Conservation (phyloP, 2,329 filamentous ascomycete species). For the Pseudocercospora fuligena region DNA sequence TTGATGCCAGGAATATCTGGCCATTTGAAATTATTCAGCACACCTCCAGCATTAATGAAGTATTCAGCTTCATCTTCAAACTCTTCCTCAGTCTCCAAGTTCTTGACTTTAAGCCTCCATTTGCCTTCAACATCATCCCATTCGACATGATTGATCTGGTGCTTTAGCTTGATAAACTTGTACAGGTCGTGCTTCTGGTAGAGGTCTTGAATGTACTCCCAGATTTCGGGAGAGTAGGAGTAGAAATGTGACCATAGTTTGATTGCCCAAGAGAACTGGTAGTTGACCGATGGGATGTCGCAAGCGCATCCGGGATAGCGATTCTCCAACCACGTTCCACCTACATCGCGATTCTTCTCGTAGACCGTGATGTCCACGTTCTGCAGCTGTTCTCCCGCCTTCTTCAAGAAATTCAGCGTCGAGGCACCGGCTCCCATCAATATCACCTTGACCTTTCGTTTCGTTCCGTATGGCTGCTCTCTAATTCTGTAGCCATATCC, state of each 20-base stretch:
- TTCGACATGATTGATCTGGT: conserved; percentile 49
- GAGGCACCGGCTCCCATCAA: conserved; percentile 52
- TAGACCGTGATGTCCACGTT: conserved; percentile 47
- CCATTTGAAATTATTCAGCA: conserved; percentile 53
- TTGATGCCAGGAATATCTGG: conserved; percentile 49
- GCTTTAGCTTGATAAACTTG: conserved; percentile 53
- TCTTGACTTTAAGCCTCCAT: conserved; percentile 46
- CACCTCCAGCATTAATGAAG: conserved; percentile 51
- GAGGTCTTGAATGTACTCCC: conserved; percentile 54
- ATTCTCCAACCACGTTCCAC: conserved; percentile 44
- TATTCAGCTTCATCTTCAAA: conserved; percentile 45
- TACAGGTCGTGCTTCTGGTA: conserved; percentile 49
- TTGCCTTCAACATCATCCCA: conserved; percentile 51
- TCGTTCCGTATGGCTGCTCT: conserved; percentile 51
- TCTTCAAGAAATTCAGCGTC: conserved; percentile 50
- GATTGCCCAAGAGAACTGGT: conserved; percentile 59
- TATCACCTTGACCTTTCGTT: conserved; percentile 46
- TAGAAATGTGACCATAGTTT: conserved; percentile 56
- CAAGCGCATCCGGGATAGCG: conserved; percentile 50
- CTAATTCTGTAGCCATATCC: conserved; percentile 49
- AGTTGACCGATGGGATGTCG: conserved; percentile 54
- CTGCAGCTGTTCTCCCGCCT: conserved; percentile 49
- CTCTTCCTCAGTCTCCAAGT: conserved; percentile 40
- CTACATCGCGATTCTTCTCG: conserved; percentile 45
- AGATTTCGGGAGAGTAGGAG: conserved; percentile 54